Percentiles rank a stretch among this genome's conserved stretches.
Evolutionary conservation across 225 moss, liverwort and hornwort genomes (phyloP).

Genomic region (Physcomitrellopsis africana): DNA sequence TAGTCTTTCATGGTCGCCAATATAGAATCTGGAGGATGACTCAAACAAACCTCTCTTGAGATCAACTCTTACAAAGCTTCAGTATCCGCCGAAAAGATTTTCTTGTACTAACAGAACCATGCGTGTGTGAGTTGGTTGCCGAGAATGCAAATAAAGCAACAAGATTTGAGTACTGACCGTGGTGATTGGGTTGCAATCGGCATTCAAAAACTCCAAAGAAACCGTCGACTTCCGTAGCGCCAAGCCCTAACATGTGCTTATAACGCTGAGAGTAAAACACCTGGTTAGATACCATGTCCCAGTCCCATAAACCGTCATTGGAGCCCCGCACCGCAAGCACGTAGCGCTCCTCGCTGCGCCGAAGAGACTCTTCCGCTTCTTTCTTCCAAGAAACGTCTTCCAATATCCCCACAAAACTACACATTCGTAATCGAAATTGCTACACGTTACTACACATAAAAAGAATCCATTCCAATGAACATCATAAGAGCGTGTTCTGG

Average conservation of each 20-base stretch:
- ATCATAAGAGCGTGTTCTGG: too few relatives aligned
- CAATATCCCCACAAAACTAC: constrained; percentile 60
- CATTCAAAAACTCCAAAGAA: constrained; percentile 49
- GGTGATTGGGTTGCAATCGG: constrained; percentile 53
- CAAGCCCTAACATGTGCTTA: constrained; percentile 57
- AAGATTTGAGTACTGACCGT: constrained; percentile 29
- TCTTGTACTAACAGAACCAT: too few relatives aligned
- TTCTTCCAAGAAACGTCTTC: constrained; percentile 70
- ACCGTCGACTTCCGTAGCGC: constrained; percentile 26
- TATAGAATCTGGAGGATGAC: constrained; percentile 35
- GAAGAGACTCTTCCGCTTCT: constrained; percentile 56
- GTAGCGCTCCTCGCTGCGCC: constrained; percentile 61
- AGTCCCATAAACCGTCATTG: constrained; percentile 65
- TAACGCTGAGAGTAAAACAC: constrained; percentile 64
- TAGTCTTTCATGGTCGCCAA: constrained; percentile 44
- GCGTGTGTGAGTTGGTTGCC: too few relatives aligned
- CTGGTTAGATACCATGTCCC: constrained; percentile 50
- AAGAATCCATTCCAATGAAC: too few relatives aligned
- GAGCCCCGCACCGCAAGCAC: constrained; percentile 66
- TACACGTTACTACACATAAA: background rate
- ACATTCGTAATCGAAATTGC: background rate
- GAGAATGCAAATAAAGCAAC: background rate
- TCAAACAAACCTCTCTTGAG: background rate
- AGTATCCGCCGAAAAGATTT: too few relatives aligned
- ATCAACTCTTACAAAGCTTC: too few relatives aligned